Conservation (phyloP, 768 basidiomycete genomes). For the Baorangia bicolor region DNA sequence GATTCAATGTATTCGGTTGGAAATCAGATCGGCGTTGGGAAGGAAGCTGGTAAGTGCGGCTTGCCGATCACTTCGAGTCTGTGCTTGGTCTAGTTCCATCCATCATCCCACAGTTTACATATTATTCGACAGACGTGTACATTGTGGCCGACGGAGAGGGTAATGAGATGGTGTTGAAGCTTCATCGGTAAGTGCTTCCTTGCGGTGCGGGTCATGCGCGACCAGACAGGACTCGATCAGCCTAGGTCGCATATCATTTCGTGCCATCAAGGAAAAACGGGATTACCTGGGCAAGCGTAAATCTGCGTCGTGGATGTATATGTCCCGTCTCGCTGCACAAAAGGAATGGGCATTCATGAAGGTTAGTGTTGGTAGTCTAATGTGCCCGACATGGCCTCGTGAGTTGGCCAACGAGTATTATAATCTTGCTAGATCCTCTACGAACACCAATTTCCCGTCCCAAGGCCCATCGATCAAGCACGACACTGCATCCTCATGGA, state of each 20-base stretch:
- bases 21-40: slow-evolving; percentile 97
- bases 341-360: slow-evolving; percentile 99
- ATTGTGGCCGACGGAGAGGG: slow-evolving; percentile 85
- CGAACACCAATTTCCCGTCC: slow-evolving; percentile 91
- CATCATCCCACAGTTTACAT: slow-evolving; percentile 2
- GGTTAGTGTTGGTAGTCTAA: slow-evolving; percentile 39
- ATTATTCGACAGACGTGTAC: slow-evolving; percentile 61
- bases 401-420: background rate
- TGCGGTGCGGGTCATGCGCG: background rate
- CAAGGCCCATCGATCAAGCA: slow-evolving; percentile 90
- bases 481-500: slow-evolving; percentile 97
- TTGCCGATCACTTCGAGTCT: background rate
- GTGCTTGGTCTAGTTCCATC: background rate
- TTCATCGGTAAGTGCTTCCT: slow-evolving; percentile 67
- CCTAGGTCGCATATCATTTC: slow-evolving; percentile 95
- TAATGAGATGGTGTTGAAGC: slow-evolving; percentile 85
- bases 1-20: slow-evolving; percentile 90
- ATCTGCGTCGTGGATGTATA: slow-evolving; percentile 99
- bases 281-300: slow-evolving; percentile 96
- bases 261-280: slow-evolving; percentile 93
- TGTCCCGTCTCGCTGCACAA: slow-evolving; percentile 93
- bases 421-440: slow-evolving; percentile 68
- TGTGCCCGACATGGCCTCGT: background rate
- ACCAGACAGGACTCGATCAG: slow-evolving; percentile 41
- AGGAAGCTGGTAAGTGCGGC: slow-evolving; percentile 77